Base-by-base conservation (phyloP, 2,329 filamentous ascomycete species). In the Apiospora malaysiana region DNA sequence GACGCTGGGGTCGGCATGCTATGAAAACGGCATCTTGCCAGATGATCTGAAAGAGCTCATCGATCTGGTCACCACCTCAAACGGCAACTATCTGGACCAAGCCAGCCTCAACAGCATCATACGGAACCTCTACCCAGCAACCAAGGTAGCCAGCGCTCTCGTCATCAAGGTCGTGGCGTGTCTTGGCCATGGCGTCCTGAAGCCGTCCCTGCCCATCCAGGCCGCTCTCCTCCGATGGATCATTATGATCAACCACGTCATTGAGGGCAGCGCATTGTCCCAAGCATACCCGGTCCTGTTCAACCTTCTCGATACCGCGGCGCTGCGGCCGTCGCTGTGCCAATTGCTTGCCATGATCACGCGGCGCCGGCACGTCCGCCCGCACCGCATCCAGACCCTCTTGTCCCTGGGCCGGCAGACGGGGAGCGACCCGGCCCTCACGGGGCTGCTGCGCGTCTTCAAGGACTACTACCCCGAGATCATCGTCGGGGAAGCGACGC, bases 391-490 rank as follows among this genome's bases (percentile, higher is more conserved):
- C 71, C 93, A 97, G 78, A 85, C 90, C 59, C 83, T 97, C 89
- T 83, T 92, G 73, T 84, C 84, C 47, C 79, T 91, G 45, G 87
- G 88, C 2, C 82, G 89, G 59, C 88, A 90, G 76, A 88, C 85
- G 5, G 91, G 91, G 23, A 92, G 93, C 76, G 94, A 97, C 70
- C 92, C 91, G 67, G 88, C 90, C 68, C 83, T 97, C 46, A 86
- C 92, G 47, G 93, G 93, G 3, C 84, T 97, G 23, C 83, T 97
- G 68, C 89, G 92, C 70, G 90, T 95, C n/a, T 97, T 92, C 83
- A 96, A 96, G 78, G 94, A 95, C 79, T 97, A 95, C 80, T 97
- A 95, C 77, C 94, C 94, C 0, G 94, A 97, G 79, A 93, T 97
- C 70, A 93, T 97, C 71, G 88, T 95, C 18, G 93, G 92, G 27